These are phyloP conservation scores for Colletotrichum graminicola DNA, from an alignment of 2,329 filamentous ascomycete species.

Conservation along the genomic window DNA sequence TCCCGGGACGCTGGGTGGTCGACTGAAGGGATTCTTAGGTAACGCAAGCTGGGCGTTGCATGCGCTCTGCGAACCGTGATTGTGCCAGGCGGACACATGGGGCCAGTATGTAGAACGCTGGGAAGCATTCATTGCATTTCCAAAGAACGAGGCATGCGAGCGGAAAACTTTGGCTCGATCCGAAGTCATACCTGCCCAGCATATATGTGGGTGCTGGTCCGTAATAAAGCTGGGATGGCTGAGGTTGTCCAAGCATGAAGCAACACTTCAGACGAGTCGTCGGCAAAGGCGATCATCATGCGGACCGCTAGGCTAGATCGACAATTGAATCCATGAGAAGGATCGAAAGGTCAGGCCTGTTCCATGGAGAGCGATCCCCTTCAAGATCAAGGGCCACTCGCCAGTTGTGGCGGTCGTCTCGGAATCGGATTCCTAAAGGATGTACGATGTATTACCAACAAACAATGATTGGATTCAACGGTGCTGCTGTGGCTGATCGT, in stretches of 20 bases:
- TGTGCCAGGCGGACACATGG: neutral
- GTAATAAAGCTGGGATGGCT: slow-evolving; percentile 17
- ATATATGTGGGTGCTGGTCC: neutral
- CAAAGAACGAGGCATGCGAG: neutral
- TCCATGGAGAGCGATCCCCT: neutral
- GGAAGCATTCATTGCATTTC: slow-evolving; percentile 8
- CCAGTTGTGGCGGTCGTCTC: neutral
- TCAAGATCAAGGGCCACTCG: slow-evolving; percentile 1
- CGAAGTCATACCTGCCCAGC: neutral
- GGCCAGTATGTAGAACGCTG: slow-evolving; percentile 6
- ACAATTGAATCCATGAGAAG: slow-evolving; percentile 14
- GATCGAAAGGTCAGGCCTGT: slow-evolving; percentile 3
- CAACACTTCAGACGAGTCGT: neutral
- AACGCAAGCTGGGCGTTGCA: neutral
- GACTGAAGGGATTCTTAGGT: slow-evolving; percentile 29
- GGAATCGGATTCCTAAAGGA: neutral
- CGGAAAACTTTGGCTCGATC: neutral
- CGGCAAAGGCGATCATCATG: neutral
- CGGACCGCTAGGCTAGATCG: neutral
- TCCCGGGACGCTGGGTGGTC: neutral
- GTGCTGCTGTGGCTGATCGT: neutral
- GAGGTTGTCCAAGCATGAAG: neutral
- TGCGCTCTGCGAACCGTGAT: neutral
- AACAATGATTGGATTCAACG: neutral
- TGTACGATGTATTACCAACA: neutral